A percentile compares a stretch with the other conserved stretches of the same genome.
Conservation (phyloP, 2,329 filamentous ascomycete species). For the Penicillium janthinellum region DNA sequence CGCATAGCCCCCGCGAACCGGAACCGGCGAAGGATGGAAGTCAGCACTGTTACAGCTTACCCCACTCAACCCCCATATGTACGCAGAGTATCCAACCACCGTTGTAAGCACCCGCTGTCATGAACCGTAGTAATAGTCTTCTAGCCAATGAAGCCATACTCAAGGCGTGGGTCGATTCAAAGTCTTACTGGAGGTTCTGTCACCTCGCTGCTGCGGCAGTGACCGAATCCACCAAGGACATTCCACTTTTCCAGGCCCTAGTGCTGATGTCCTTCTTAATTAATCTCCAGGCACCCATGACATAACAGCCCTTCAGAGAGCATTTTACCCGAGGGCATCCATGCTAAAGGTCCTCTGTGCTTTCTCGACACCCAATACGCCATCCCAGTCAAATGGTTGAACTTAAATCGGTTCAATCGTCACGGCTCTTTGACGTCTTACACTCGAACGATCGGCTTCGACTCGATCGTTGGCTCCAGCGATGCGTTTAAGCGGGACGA, state of each 20-base stretch:
- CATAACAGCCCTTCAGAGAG: neutral
- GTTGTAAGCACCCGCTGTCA: no score
- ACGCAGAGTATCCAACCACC: neutral
- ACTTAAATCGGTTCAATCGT: neutral
- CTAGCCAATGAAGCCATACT: neutral
- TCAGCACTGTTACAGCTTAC: neutral
- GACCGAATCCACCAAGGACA: neutral
- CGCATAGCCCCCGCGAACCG: neutral
- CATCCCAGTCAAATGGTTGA: neutral
- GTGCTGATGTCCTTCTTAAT: neutral
- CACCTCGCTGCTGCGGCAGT: neutral
- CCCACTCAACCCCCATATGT: neutral
- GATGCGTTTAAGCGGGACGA: conserved; percentile 10
- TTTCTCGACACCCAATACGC: neutral
- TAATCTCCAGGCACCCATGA: neutral
- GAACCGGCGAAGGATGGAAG: neutral
- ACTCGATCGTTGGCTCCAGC: neutral
- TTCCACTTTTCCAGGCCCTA: neutral
- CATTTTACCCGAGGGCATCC: neutral
- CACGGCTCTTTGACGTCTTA: neutral
- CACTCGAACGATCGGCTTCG: neutral
- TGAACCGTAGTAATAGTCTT: no score
- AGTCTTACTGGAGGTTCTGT: no score
- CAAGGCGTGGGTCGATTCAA: neutral
- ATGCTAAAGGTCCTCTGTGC: neutral